Evolutionary conservation across 192 early-diverging fungal genomes (phyloP).

Genomic region (Allomyces javanicus): DNA sequence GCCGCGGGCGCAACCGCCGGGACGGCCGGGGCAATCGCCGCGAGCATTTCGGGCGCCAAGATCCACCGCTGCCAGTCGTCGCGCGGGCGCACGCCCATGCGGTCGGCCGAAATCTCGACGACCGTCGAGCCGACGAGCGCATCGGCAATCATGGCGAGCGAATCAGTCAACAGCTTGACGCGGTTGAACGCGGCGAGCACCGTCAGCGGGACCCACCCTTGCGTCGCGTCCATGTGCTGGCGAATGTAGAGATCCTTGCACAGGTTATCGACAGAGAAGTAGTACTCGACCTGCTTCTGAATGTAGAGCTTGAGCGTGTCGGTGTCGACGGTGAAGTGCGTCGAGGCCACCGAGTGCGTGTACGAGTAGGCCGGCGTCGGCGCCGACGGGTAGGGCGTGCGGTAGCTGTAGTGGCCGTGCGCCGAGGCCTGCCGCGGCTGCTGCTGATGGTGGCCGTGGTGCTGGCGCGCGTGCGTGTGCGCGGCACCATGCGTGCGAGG

Average conservation of each 20-base stretch:
- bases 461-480: too few species aligned
- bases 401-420: too few species aligned
- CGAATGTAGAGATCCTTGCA: constrained; percentile 92
- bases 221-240: constrained; percentile 62
- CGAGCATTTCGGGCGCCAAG: constrained; percentile 9
- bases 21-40: too few species aligned
- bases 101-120: constrained; percentile 9
- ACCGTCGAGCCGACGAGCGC: constrained; percentile 23
- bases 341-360: neutral
- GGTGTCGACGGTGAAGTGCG: constrained; percentile 11
- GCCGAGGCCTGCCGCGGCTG: too few species aligned
- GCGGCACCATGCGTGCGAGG: too few species aligned
- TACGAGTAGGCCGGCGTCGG: constrained; percentile 13
- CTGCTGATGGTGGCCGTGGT: too few species aligned
- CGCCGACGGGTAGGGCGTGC: constrained; percentile 4
- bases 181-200: constrained; percentile 79
- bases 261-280: constrained; percentile 92
- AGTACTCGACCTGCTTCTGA: constrained; percentile 58
- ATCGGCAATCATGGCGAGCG: constrained; percentile 38
- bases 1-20: too few species aligned
- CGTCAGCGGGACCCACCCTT: constrained; percentile 56
- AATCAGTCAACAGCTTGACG: constrained; percentile 48
- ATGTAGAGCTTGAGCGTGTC: constrained; percentile 20
- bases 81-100: constrained; percentile 11
- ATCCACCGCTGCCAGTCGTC: constrained; percentile 13